Conservation (phyloP, 2,329 filamentous ascomycete genomes). For the Pseudogymnoascus sp. region DNA sequence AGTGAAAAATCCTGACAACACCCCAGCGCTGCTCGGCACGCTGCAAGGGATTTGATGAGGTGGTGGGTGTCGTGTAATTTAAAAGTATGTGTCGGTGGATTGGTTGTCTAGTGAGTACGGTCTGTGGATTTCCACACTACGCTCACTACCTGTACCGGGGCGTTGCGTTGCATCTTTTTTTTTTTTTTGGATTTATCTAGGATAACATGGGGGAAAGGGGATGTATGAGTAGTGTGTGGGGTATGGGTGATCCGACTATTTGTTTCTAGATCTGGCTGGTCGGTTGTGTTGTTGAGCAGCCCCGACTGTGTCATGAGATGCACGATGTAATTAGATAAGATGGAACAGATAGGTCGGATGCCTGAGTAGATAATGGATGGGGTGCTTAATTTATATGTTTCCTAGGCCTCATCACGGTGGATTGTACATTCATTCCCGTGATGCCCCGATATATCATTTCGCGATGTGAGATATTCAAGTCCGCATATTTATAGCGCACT, state of each 20-base stretch:
- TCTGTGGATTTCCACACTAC: neutral
- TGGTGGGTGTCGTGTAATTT: neutral
- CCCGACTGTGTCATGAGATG: neutral
- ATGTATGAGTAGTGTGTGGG: neutral
- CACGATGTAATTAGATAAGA: neutral
- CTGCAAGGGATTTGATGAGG: neutral
- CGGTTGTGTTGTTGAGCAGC: neutral
- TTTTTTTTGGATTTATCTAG: neutral
- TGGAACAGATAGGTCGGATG: neutral
- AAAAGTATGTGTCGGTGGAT: slow-evolving; percentile 7
- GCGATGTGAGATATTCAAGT: too few species aligned
- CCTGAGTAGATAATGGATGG: slow-evolving; percentile 2
- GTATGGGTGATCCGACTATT: neutral
- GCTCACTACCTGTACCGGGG: neutral
- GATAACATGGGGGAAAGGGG: neutral
- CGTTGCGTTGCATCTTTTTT: neutral
- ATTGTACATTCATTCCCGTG: neutral
- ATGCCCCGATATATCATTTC: too few species aligned
- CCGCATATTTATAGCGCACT: too few species aligned
- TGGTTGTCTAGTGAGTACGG: slow-evolving; percentile 3
- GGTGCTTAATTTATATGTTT: neutral
- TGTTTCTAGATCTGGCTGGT: neutral
- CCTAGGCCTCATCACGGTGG: neutral
- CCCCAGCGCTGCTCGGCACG: neutral
- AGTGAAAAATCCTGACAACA: neutral